A percentile compares a stretch with the other conserved stretches of the same genome.
Conservation (phyloP, 805 yeast genomes). For the Barnettozyma botsteinii region DNA sequence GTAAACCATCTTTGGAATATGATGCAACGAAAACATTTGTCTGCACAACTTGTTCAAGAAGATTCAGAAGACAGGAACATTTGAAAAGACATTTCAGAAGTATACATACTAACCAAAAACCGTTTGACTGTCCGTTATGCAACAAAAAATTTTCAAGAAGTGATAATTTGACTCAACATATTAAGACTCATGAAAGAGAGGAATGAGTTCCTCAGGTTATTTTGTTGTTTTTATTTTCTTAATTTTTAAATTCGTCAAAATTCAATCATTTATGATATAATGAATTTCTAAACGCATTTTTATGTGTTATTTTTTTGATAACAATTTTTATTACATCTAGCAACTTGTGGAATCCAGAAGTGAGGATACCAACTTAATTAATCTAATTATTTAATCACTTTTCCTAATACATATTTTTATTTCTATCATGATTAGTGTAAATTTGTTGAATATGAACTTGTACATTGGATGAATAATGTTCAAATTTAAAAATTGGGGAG, state of each 20-base stretch:
- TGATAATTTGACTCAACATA: slow-evolving; percentile 62
- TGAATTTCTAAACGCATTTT: no score
- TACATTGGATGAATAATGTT: no score
- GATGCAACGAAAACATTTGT: slow-evolving; percentile 52
- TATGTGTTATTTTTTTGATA: neutral
- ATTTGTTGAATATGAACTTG: no score
- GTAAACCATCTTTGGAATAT: slow-evolving; percentile 57
- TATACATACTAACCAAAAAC: slow-evolving; percentile 68
- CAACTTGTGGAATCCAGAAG: neutral
- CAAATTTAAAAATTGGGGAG: no score
- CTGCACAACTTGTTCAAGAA: slow-evolving; percentile 58
- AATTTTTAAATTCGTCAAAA: neutral
- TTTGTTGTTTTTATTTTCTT: neutral
- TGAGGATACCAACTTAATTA: neutral
- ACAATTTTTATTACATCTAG: neutral
- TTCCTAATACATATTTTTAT: no score
- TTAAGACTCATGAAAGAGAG: slow-evolving; percentile 42
- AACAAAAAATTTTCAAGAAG: slow-evolving; percentile 60
- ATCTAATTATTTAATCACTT: neutral
- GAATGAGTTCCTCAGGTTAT: neutral
- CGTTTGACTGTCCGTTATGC: slow-evolving; percentile 57
- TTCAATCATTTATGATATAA: no score
- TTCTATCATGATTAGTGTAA: no score
- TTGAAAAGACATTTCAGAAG: slow-evolving; percentile 69
- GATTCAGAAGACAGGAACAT: slow-evolving; percentile 73